phyloP scores from a whole-genome alignment of 371 early-diverging fungal species.

The Rhizopus microsporus region DNA sequence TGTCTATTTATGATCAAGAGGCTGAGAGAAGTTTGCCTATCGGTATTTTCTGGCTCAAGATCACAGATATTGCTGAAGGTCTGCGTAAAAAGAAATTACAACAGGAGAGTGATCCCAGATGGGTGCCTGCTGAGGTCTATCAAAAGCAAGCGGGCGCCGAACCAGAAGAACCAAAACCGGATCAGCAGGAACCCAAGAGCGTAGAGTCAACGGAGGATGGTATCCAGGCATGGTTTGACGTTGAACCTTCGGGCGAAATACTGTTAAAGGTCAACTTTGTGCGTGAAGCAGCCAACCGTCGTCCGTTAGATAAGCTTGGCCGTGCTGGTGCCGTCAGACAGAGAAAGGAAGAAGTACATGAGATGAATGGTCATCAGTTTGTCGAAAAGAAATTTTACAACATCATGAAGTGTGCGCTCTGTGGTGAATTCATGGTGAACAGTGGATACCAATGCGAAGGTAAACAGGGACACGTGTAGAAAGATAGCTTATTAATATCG shows the following conservation, averaged over 20 bases:
- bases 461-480: constrained; percentile 22
- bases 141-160: constrained; percentile 25
- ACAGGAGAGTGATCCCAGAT: constrained; percentile 56
- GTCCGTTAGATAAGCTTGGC: constrained; percentile 73
- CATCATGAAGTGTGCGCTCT: constrained; percentile 94
- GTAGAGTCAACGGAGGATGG: constrained; percentile 51
- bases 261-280: constrained; percentile 78
- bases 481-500: not conserved
- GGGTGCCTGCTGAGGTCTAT: constrained; percentile 51
- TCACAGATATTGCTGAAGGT: constrained; percentile 80
- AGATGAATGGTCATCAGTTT: constrained; percentile 92
- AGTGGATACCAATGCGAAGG: constrained; percentile 92
- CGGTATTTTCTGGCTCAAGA: constrained; percentile 83
- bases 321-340: constrained; percentile 92
- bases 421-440: constrained; percentile 88
- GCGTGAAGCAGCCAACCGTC: constrained; percentile 49
- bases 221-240: constrained; percentile 85
- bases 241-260: constrained; percentile 91
- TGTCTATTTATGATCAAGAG: constrained; percentile 78
- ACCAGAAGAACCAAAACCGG: constrained; percentile 11
- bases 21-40: constrained; percentile 70
- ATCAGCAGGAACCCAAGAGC: constrained; percentile 19
- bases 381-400: constrained; percentile 85
- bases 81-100: constrained; percentile 70
- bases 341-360: constrained; percentile 74